Evolutionary conservation across 1,284 basidiomycete species (phyloP).

Genomic region (Tranzscheliella williamsii): DNA sequence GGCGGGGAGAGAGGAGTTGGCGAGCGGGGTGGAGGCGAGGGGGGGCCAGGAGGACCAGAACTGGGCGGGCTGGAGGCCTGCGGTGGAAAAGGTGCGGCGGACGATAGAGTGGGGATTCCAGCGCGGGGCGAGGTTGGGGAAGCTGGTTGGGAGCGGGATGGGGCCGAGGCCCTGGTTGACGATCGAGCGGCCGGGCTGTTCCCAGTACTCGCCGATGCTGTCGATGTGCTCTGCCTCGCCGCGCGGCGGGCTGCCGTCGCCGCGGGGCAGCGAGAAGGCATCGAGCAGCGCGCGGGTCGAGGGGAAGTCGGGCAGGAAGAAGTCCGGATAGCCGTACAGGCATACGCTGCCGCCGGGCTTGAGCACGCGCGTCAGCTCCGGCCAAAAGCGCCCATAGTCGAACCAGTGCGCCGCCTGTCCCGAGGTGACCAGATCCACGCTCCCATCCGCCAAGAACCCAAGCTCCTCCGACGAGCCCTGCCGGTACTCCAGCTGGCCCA

Average conservation of each 20-base stretch:
- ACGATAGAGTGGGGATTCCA: constrained; percentile 22
- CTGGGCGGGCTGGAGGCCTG: constrained; percentile 6
- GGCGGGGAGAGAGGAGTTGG: not conserved
- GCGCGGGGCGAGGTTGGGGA: constrained; percentile 61
- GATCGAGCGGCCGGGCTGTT: constrained; percentile 77
- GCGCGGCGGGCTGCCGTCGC: not conserved
- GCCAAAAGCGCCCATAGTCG: constrained; percentile 74
- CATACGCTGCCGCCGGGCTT: constrained; percentile 73
- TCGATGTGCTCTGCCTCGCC: constrained; percentile 25
- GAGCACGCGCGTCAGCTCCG: constrained; percentile 70
- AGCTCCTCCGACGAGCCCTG: constrained; percentile 69
- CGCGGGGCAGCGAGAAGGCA: constrained; percentile 66
- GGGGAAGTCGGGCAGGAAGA: constrained; percentile 71
- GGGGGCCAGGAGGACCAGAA: constrained; percentile 24
- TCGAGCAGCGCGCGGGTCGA: constrained; percentile 69
- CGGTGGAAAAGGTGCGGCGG: constrained; percentile 21
- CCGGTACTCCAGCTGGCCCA: constrained; percentile 61
- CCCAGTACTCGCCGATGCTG: constrained; percentile 76
- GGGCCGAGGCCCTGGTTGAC: constrained; percentile 73
- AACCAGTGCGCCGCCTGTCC: constrained; percentile 89
- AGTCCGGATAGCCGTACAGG: constrained; percentile 80
- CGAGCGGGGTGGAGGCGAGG: constrained; percentile 1
- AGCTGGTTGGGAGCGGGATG: constrained; percentile 68
- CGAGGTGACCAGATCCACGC: constrained; percentile 75
- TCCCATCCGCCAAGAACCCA: constrained; percentile 65